Base-by-base conservation (phyloP, 257 asterid species). In the Petrea volubilis region DNA sequence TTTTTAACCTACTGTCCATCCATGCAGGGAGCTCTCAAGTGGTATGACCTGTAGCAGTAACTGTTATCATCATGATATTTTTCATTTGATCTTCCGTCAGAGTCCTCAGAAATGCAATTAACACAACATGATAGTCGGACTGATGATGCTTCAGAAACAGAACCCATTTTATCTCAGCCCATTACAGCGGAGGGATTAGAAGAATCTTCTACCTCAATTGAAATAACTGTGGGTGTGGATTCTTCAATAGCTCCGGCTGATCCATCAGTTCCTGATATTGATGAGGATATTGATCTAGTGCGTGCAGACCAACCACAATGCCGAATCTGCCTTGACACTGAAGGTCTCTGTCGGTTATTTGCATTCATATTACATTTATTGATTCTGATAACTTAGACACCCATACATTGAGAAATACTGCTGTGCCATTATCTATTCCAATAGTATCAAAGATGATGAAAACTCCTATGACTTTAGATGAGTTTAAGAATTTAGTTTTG, bases 291-390 rank as follows among this genome's bases (percentile, higher is more conserved):
- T 51, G 81, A 80, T 59, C 80, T 91, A 64, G 90, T 91, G 27
- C 77, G 84, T 41, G 50, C 82, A 6, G 99, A 95, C 76, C 98
- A 84, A 73, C 91, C 94, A 36, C 95, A 88, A 43, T 95, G 99
- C 74, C 97, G 99, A 80, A 95, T 95, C 81, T 95, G 99, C 88
- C 90, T 95, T 70, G 99, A 95, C 34, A 84, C 64, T 20, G 99
- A 84, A 95, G 99, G 99, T 94, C 46, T 49, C 60, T 77, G 46
- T 49, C 70, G 14, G 15, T 77, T 52, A 23, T 47, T 61, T 61
- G 52, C 59, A 24, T 64, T 46, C 27, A 3, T 28, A 41, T 46
- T 38, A 41, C 55, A 59, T 10, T 33, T 28, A 34, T 46, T 21
- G 17, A 10, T 73, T 28, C 57, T 70, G 60, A 40, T 49, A 29